These are phyloP conservation scores for Dactylis glomerata DNA, from an alignment of 176 grass and related monocot genomes.

Conservation along the genomic window DNA sequence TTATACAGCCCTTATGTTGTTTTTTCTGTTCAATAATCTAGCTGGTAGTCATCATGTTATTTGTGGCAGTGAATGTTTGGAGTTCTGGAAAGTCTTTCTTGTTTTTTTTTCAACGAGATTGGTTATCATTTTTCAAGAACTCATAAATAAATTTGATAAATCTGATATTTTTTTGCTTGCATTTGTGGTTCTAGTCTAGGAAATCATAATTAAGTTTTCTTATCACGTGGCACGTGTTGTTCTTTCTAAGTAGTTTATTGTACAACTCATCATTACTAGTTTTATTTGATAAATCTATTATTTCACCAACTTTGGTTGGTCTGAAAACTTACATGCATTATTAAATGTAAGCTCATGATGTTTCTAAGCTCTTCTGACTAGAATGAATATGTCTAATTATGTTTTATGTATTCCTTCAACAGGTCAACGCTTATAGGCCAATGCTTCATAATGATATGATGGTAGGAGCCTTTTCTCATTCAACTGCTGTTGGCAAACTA, in stretches of 20 bases:
- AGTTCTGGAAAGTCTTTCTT: background rate
- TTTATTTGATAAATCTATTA: background rate
- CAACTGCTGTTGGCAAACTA: conserved; percentile 92
- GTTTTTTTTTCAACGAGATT: background rate
- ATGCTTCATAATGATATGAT: conserved; percentile 97
- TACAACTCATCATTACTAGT: background rate
- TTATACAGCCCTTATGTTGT: background rate
- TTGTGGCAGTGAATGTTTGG: background rate
- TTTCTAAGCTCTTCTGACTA: background rate
- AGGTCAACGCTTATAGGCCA: conserved; percentile 83
- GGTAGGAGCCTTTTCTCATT: conserved; percentile 95
- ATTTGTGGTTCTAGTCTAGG: background rate
- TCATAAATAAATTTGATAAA: background rate
- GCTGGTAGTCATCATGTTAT: background rate
- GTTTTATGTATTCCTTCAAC: conserved; percentile 31
- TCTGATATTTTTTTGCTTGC: background rate
- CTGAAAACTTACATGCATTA: background rate
- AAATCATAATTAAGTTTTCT: background rate
- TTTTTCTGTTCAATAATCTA: background rate
- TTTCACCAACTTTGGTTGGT: background rate
- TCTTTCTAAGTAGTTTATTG: background rate
- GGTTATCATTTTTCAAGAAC: background rate
- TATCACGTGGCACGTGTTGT: background rate
- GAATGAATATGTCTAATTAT: background rate
- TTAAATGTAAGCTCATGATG: background rate